Conservation (phyloP, 2,329 filamentous ascomycete genomes). For the Fusarium sp. region DNA sequence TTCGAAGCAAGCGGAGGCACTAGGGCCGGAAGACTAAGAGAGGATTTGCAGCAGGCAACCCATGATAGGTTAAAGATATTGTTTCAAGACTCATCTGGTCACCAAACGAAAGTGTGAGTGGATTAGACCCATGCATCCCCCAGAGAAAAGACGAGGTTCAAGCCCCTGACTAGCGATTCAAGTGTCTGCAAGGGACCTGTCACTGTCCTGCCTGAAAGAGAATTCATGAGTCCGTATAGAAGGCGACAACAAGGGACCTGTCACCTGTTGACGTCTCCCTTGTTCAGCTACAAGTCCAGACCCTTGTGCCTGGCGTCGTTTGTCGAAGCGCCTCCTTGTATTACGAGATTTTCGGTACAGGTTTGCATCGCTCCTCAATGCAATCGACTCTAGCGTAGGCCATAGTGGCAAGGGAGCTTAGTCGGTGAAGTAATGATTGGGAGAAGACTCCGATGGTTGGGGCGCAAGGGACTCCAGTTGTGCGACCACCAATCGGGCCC, state of each 20-base stretch:
- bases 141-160: conserved; percentile 35
- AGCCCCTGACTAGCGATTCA: conserved; percentile 44
- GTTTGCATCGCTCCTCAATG: conserved; percentile 23
- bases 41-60: conserved; percentile 27
- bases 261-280: conserved; percentile 20
- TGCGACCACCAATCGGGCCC: conserved; percentile 47
- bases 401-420: conserved; percentile 38
- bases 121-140: conserved; percentile 33
- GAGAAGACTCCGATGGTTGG: conserved; percentile 31
- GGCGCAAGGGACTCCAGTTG: conserved; percentile 26
- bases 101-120: conserved; percentile 42
- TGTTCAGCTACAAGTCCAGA: conserved; percentile 32
- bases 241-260: conserved; percentile 3
- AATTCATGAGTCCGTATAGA: conserved; percentile 1
- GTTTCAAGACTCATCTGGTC: conserved; percentile 47
- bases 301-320: conserved; percentile 10
- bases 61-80: conserved; percentile 49
- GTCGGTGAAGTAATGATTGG: conserved; percentile 35
- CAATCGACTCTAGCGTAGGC: conserved; percentile 44
- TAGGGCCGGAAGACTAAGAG: conserved; percentile 46
- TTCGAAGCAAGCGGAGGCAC: conserved; percentile 55
- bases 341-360: conserved; percentile 23
- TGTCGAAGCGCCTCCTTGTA: conserved; percentile 20
- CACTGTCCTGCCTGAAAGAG: conserved; percentile 10
- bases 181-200: conserved; percentile 26